Conservation (phyloP, 768 basidiomycete species). For the Boletus pseudopeckii region DNA sequence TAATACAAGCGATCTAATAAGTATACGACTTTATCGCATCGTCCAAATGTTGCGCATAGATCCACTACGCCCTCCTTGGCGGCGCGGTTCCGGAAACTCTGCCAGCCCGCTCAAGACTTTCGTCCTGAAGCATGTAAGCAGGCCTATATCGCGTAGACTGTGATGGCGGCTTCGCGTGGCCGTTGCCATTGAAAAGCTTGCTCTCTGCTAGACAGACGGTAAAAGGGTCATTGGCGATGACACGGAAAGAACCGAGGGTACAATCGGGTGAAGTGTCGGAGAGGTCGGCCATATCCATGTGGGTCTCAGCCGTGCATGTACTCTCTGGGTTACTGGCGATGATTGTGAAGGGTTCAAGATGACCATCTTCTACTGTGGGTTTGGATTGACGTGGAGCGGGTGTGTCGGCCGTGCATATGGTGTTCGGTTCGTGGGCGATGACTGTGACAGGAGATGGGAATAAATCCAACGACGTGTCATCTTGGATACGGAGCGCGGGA, state of each 20-base stretch:
- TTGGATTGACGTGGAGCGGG: background rate
- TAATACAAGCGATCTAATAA: background rate
- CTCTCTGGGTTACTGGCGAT: constrained; percentile 19
- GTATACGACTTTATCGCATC: background rate
- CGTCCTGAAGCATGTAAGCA: constrained; percentile 79
- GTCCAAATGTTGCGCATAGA: background rate
- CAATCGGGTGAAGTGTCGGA: background rate
- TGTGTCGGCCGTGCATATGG: constrained; percentile 16
- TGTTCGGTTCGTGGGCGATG: constrained; percentile 18
- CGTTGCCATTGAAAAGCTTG: background rate
- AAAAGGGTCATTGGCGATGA: constrained; percentile 24
- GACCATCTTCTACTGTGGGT: background rate
- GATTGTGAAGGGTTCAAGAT: constrained; percentile 10
- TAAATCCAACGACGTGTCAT: constrained; percentile 5
- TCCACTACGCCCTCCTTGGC: constrained; percentile 5
- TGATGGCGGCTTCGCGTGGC: background rate
- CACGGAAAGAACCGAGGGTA: constrained; percentile 8
- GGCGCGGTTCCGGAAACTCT: constrained; percentile 37
- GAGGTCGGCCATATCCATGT: background rate
- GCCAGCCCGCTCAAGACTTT: constrained; percentile 68
- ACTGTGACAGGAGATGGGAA: constrained; percentile 21
- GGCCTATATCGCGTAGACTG: constrained; percentile 53
- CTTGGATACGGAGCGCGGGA: constrained; percentile 60
- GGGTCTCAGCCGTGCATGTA: constrained; percentile 17
- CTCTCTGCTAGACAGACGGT: constrained; percentile 17